Base-by-base conservation (phyloP, 768 basidiomycete species). In the Ephemerocybe angulata region DNA sequence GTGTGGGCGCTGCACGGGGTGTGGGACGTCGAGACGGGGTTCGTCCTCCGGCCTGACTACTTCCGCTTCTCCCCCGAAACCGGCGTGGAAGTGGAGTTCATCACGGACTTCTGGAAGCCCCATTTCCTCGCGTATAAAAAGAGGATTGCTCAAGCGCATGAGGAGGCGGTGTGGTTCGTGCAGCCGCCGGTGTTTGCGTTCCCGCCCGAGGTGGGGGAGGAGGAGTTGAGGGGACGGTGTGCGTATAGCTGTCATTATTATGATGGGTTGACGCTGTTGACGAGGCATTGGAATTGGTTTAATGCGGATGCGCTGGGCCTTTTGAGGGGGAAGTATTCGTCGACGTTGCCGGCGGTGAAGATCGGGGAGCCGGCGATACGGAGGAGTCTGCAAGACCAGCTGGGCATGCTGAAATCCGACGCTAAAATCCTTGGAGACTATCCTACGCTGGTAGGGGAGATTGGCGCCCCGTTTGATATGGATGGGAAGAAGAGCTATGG, bases 381-480 rank as follows among this genome's bases (percentile, higher is more conserved):
- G 6, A 82, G 81, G 53, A 87, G 84, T 19, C 63, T 99, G 1
- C 87, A 88, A 58, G 84, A 87, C 55, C 95, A 99, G 67, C 77
- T 99, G 21, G 86, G 78, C 17, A 80, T 89, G 48, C 73, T 98
- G 42, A 86, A 89, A 62, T 77, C 73, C 21, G 95, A 99, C 61
- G 82, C 86, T 0, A 68, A 71, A 28, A 84, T 86, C 46, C 76
- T 90, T 5, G 83, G 85, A 1, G 56, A 72, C 17, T 97, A 88
- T 63, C 96, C 96, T 1, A 95, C 90, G 0, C 77, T 98, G 59
- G 89, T 99, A 31, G 95, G 96, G 11, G 96, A 99, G 74, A 96
- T 98, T 49, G 96, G 96, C 13, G 90, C 85, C 1, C 96, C 96
- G 2, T 93, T 87, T 65, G 95, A 99, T 67, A 87, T 99, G 88